phyloP scores from a whole-genome alignment of 495 filamentous ascomycete genomes.

The Aspergillus indologenus region DNA sequence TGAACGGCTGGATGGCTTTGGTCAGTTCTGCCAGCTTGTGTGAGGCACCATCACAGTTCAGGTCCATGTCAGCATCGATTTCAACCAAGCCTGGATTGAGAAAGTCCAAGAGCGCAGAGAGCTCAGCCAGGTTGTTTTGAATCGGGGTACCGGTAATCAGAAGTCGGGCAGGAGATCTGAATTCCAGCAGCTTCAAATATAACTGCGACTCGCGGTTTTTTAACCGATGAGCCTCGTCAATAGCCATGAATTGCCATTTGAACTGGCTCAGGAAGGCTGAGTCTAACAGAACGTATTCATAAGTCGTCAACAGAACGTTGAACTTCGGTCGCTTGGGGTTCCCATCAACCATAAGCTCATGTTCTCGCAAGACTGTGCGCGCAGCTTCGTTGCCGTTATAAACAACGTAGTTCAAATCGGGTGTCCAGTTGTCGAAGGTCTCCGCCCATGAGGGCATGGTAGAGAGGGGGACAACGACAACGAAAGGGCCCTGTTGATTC shows the following conservation, averaged over 20 bases:
- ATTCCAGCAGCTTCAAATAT: slow-evolving; percentile 78
- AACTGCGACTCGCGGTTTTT: slow-evolving; percentile 95
- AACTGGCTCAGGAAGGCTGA: slow-evolving; percentile 73
- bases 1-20: slow-evolving; percentile 76
- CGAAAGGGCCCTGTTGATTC: slow-evolving; percentile 86
- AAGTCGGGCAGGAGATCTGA: slow-evolving; percentile 78
- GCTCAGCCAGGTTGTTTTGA: slow-evolving; percentile 91
- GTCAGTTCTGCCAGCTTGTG: slow-evolving; percentile 70
- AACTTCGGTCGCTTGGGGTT: slow-evolving; percentile 86
- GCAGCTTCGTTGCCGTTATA: slow-evolving; percentile 86
- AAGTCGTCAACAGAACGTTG: slow-evolving; percentile 91
- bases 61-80: slow-evolving; percentile 86
- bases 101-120: slow-evolving; percentile 91
- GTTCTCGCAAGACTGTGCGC: slow-evolving; percentile 76
- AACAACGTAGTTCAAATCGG: slow-evolving; percentile 94
- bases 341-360: slow-evolving; percentile 81
- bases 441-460: slow-evolving; percentile 98
- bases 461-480: slow-evolving; percentile 91
- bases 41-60: slow-evolving; percentile 65
- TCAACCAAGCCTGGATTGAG: slow-evolving; percentile 84
- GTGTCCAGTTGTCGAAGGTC: slow-evolving; percentile 95
- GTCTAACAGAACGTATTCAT: slow-evolving; percentile 88
- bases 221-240: slow-evolving; percentile 94
- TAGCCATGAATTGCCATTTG: slow-evolving; percentile 95
- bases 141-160: slow-evolving; percentile 97